Evolutionary conservation across 345 rosid species (phyloP), one percentile per base, ranked within the genome.

Genomic region (Ceriops decandra): DNA sequence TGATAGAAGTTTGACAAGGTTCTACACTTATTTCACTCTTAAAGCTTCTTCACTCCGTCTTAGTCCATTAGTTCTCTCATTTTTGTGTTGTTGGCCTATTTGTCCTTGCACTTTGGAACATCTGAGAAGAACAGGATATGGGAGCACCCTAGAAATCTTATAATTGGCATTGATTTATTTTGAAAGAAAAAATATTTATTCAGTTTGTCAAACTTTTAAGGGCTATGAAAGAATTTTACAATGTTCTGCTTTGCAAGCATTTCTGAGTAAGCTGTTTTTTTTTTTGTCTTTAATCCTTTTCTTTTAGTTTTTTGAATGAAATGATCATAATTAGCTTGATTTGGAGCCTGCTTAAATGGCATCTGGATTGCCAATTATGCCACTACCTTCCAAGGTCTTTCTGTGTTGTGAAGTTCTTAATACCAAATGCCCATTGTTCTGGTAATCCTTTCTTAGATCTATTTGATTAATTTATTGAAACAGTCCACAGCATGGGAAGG

Each of bases 401-500:
- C 1, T 46, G 62, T 70, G 5, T 66, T 65, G 47, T n/a, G 19
- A 46, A n/a, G n/a, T 36, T 72, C 38, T 5, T 70, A 21, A 8
- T 33, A 70, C 15, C 33, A 47, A 22, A 49, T 38, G 7, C 38
- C 26, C 33, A 56, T 56, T 26, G n/a, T 8, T 72, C 16, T 15
- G 7, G 52, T 63, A 46, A 33, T 65, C 7, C 6, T 69, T 42
- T 69, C 66, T 52, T 51, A 57, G 47, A 67, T 68, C 69, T 65
- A 66, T 70, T 54, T 60, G 27, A 52, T n/a, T 60, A 5, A 20
- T 53, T 60, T 62, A 22, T 46, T 24, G 26, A 20, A 60, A 20
- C 69, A 85, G 91, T 81, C 72, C 72, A 90, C 30, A 76, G 73
- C 78, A 80, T 80, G 36, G 86, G 81, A 79, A 90, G 86, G 74